phyloP scores from a whole-genome alignment of 495 filamentous ascomycete genomes.

The Penicillium flavigenum region DNA sequence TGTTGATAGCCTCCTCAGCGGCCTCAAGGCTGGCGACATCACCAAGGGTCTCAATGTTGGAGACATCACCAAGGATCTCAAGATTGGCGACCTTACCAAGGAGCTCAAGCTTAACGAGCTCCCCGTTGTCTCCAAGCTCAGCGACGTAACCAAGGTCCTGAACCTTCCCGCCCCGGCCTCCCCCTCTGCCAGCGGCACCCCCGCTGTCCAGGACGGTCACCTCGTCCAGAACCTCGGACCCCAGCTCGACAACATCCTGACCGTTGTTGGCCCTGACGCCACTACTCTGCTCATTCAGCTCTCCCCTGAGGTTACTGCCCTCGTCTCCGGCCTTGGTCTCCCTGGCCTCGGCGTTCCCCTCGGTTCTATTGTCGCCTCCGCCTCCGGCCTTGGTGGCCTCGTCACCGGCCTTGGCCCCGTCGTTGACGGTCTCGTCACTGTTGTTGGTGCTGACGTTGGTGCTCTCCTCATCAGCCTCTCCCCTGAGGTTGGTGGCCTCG shows the following conservation, averaged over 20 bases:
- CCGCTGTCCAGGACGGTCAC: constrained; percentile 35
- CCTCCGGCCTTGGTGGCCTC: constrained; percentile 31
- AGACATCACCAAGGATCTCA: background rate
- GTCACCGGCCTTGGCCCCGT: constrained; percentile 32
- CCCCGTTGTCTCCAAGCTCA: constrained; percentile 25
- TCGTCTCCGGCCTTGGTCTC: constrained; percentile 36
- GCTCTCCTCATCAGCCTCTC: constrained; percentile 22
- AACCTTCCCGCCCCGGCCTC: constrained; percentile 19
- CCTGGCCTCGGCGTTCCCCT: constrained; percentile 30
- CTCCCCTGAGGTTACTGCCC: constrained; percentile 35
- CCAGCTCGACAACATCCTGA: constrained; percentile 33
- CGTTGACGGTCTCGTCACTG: constrained; percentile 33
- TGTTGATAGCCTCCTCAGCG: constrained; percentile 17
- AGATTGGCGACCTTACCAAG: constrained; percentile 24
- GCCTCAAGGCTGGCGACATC: constrained; percentile 23
- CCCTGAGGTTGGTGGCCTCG: constrained; percentile 14
- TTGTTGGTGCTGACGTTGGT: constrained; percentile 21
- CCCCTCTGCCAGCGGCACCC: constrained; percentile 21
- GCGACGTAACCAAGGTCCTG: constrained; percentile 27
- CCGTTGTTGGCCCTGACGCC: constrained; percentile 32
- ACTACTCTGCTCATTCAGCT: constrained; percentile 34
- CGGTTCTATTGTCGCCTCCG: constrained; percentile 31
- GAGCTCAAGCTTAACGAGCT: constrained; percentile 24
- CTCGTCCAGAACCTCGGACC: constrained; percentile 34
- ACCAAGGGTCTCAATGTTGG: constrained; percentile 21